Percentiles rank a stretch among this genome's conserved stretches.
These are phyloP conservation scores for Vaccinium darrowii DNA, from an alignment of 148 eudicot genomes.

Conservation along the genomic window DNA sequence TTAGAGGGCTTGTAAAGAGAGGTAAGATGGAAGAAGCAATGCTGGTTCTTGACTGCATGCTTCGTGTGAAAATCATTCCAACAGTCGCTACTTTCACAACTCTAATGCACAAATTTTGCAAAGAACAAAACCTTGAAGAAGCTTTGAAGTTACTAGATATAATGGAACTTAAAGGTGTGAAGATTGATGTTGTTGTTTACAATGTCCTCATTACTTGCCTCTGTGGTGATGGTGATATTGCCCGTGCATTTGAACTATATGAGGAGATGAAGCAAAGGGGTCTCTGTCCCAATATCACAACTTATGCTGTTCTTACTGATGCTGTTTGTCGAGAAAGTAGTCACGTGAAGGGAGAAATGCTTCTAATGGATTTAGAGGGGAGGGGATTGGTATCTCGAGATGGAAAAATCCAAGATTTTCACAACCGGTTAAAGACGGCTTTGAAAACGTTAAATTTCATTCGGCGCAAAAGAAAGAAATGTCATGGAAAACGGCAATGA, in stretches of 20 bases:
- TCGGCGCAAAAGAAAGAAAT: conserved; percentile 30
- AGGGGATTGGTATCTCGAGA: conserved; percentile 57
- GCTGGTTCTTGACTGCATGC: conserved; percentile 57
- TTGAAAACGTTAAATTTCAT: conserved; percentile 38
- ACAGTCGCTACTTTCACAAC: conserved; percentile 75
- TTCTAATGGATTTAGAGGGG: conserved; percentile 55
- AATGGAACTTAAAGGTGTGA: conserved; percentile 53
- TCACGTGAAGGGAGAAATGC: conserved; percentile 44
- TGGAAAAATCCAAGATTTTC: conserved; percentile 32
- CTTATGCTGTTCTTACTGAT: conserved; percentile 48
- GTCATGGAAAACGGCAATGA: not conserved
- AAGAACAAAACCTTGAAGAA: conserved; percentile 44
- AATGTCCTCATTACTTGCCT: conserved; percentile 74
- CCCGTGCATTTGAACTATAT: conserved; percentile 57
- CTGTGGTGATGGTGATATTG: conserved; percentile 46
- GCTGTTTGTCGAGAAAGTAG: conserved; percentile 40
- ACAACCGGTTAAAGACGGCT: conserved; percentile 40
- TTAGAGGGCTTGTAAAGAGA: conserved; percentile 66
- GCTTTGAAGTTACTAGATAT: conserved; percentile 46
- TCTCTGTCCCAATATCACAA: conserved; percentile 61
- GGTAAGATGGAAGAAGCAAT: conserved; percentile 70
- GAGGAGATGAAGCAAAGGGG: conserved; percentile 73
- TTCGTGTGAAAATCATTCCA: conserved; percentile 54
- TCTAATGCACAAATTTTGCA: conserved; percentile 69
- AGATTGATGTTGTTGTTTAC: conserved; percentile 67